Conservation (phyloP, 228 moss, liverwort and hornwort species). For the Sphagnum fallax region DNA sequence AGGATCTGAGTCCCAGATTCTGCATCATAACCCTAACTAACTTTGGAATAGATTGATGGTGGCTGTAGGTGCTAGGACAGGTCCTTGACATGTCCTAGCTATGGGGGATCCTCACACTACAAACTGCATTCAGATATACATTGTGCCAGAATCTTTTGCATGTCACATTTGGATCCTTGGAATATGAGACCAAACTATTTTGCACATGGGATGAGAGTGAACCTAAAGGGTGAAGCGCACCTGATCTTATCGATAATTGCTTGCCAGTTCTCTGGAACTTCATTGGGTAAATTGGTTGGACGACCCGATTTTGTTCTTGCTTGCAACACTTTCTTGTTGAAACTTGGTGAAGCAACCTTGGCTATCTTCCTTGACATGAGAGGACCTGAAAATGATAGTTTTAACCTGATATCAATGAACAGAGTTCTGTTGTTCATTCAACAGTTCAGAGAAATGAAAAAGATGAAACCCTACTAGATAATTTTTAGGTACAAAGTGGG, state of each 20-base stretch:
- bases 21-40: no score
- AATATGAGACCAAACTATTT: background rate
- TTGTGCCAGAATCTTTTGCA: background rate
- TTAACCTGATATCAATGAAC: conserved; percentile 4
- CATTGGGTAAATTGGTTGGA: conserved; percentile 6
- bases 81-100: background rate
- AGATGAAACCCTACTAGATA: background rate
- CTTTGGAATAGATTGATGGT: no score
- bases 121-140: background rate
- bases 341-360: conserved; percentile 15
- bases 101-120: background rate
- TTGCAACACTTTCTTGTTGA: conserved; percentile 21
- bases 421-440: background rate
- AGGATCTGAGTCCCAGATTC: no score
- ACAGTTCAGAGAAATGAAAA: background rate
- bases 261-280: conserved; percentile 49
- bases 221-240: conserved; percentile 10
- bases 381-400: background rate
- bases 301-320: conserved; percentile 19
- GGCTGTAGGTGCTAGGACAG: no score
- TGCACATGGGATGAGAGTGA: conserved; percentile 3
- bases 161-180: background rate
- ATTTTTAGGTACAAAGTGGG: background rate
- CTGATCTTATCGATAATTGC: conserved; percentile 58
- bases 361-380: conserved; percentile 13